Evolutionary conservation across 306 rosid genomes (phyloP).

Genomic region (Urtica urens): DNA sequence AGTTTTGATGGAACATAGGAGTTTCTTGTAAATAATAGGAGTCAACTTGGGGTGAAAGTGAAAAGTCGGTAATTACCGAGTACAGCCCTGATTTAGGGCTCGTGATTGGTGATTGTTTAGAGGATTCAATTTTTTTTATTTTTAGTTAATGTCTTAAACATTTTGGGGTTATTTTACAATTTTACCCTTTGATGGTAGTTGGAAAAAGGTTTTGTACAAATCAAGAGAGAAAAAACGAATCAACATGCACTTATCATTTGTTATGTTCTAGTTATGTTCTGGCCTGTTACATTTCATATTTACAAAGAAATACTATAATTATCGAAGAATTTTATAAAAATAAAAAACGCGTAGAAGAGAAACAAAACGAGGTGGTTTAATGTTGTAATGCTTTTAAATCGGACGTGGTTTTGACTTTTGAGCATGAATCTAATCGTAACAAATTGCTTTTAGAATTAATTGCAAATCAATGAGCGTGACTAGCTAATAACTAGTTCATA

Average conservation of each 20-base stretch:
- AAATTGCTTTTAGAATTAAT: too few relatives aligned
- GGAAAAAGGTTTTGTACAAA: neutral
- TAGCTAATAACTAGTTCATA: too few relatives aligned
- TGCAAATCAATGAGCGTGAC: too few relatives aligned
- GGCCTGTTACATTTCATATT: too few relatives aligned
- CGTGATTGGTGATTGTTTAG: neutral
- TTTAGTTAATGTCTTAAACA: neutral
- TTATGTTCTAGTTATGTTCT: too few relatives aligned
- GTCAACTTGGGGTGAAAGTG: neutral
- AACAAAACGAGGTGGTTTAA: neutral
- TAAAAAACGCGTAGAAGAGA: too few relatives aligned
- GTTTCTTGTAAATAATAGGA: neutral
- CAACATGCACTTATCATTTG: neutral
- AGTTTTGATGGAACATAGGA: neutral
- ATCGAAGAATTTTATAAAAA: too few relatives aligned
- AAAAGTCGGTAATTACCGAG: neutral
- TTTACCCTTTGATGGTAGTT: conserved; percentile 11
- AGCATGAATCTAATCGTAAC: neutral
- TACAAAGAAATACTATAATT: neutral
- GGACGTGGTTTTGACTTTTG: neutral
- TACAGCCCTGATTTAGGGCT: neutral
- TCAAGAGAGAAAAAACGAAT: neutral
- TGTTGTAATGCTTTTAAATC: neutral
- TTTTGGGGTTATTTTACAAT: conserved; percentile 14
- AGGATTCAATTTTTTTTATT: neutral